Base-by-base conservation (phyloP, 2,329 filamentous ascomycete species). In the Nothomitra cinnamomea region DNA sequence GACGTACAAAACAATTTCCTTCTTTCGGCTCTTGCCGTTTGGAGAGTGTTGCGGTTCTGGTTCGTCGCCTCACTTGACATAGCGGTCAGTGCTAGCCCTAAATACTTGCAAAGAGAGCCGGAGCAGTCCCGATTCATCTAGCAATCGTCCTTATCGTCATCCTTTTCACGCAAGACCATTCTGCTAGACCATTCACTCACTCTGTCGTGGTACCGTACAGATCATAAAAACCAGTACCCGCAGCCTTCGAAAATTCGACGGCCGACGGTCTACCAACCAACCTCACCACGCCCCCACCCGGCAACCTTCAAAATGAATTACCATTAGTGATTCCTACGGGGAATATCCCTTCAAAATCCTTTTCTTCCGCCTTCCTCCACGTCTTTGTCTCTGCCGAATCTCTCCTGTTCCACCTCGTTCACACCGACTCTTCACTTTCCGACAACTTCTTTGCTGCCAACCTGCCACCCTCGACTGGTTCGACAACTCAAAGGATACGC, bases 301-400 rank as follows among this genome's bases (percentile, higher is more conserved):
- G 45, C 45, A 49, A n/a, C 25, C 45, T 49, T 35, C 24, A 49
- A 21, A 5, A 49, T 49, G 45, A 49, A 49, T 49, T 49, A 49
- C 24, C 45, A 24, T 49, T 49, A 49, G 45, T 32, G 45, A 17
- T 49, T 35, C 45, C 45, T 28, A 7, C 24, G 45, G 45, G 45
- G 28, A 32, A 3, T 35, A 49, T 35, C 45, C 45, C 45, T 4
- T 49, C 32, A 24, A 28, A 24, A 10, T 17, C 45, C 43, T 35
- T 24, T 24, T 32, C 43, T 32, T 49, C 10, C 28, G 28, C 28
- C 28, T 10, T 32, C 28, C 28, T 32, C 45, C 19, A 41, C 38
- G 17, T 35, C 45, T 24, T 35, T 24, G 19, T 8, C 45, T n/a
- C 25, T 24, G n/a, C 19, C 45, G 8, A 12, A 12, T 17, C 4